Evolutionary conservation across 257 asterid species (phyloP), one percentile per base, ranked within the genome.

Genomic region (Solanum arcanum): DNA sequence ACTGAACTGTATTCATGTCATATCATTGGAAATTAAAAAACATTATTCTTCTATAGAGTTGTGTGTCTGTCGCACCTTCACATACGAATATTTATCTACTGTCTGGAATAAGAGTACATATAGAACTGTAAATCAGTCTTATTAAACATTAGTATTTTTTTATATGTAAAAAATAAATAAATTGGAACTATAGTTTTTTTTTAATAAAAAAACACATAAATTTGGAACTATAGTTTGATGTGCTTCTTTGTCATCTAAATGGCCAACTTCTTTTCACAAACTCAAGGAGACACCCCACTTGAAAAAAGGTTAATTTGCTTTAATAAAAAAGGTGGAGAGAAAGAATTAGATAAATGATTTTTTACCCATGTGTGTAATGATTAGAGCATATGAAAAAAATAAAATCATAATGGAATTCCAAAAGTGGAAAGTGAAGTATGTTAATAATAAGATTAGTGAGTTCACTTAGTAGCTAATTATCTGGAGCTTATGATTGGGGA

Each of bases 331-430:
- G 10, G n/a, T 42, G 6, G 46, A 84, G 33, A 27, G 15, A 56
- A 72, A 69, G 80, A 77, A 59, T 25, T 49, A 68, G 85, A 74
- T 62, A 27, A 72, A 41, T 33, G 76, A 41, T 41, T 39, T 62
- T 41, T 86, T 69, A 25, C 60, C 83, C 44, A 86, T 82, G 87
- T 88, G 80, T 39, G 87, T 70, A 72, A 86, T 89, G 76, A 89
- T 86, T 72, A 86, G 39, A 21, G 70, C 85, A 83, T 76, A 86
- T 86, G 83, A 69, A 73, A 82, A 62, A 52, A 37, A 35, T 27
- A 42, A 8, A 47, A 15, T 44, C 68, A 47, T 49, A 29, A 29
- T 47, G 29, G 44, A 47, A 83, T 82, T 64, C 88, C 66, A 52
- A 60, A 88, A 70, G 77, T 70, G 72, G 81, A 81, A 86, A 9